Evolutionary conservation across 2,329 filamentous ascomycete species (phyloP).

Genomic region (Aspergillus cejpii): DNA sequence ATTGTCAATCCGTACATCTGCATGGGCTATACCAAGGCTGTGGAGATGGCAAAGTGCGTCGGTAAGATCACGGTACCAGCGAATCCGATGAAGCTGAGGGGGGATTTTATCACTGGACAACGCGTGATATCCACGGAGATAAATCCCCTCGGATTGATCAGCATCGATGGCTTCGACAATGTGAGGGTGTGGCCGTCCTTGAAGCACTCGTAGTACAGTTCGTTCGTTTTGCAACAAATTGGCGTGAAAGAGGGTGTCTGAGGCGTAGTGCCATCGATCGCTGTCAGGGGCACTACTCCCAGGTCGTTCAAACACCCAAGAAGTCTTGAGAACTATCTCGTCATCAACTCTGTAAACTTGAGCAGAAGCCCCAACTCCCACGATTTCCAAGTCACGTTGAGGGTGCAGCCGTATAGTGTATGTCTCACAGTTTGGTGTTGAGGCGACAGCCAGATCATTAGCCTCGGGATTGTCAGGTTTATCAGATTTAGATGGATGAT

Average conservation of each 20-base stretch:
- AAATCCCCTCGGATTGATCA: conserved; percentile 21
- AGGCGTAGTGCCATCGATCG: conserved; percentile 18
- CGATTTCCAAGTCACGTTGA: conserved; percentile 16
- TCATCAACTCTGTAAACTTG: conserved; percentile 21
- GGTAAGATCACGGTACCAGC: conserved; percentile 19
- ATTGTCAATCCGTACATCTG: conserved; percentile 21
- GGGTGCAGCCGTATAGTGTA: conserved; percentile 11
- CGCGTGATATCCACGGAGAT: conserved; percentile 20
- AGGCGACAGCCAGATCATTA: conserved; percentile 1
- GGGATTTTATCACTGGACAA: conserved; percentile 5
- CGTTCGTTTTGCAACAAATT: conserved; percentile 18
- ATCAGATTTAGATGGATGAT: background rate
- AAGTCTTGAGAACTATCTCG: conserved; percentile 20
- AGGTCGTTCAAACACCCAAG: conserved; percentile 16
- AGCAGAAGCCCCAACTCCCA: conserved; percentile 20
- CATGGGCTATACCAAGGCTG: conserved; percentile 19
- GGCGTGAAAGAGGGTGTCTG: conserved; percentile 18
- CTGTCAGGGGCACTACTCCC: conserved; percentile 7
- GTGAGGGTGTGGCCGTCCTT: conserved; percentile 16
- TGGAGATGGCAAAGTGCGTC: conserved; percentile 20
- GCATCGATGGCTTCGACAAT: conserved; percentile 21
- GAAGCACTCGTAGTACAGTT: conserved; percentile 13
- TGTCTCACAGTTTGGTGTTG: conserved; percentile 9
- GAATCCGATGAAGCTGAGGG: conserved; percentile 11
- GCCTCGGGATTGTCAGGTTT: conserved; percentile 4